Evolutionary conservation across 108 stramenopile species (phyloP).

Genomic region (Thalassiosira profunda): DNA sequence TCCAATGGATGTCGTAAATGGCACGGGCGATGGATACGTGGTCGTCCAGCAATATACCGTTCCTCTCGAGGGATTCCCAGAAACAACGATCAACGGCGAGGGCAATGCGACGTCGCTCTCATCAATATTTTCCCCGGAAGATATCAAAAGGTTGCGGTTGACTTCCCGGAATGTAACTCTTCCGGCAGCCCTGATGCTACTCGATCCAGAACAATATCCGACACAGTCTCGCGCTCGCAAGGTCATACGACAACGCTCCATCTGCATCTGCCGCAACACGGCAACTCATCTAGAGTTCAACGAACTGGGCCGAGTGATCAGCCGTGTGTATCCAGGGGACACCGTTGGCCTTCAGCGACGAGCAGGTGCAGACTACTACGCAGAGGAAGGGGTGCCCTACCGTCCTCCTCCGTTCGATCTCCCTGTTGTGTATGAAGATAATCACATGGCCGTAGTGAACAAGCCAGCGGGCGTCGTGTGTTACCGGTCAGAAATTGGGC

Average conservation of each 20-base stretch:
- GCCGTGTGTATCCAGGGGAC: slow-evolving; percentile 39
- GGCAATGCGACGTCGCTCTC: slow-evolving; percentile 1
- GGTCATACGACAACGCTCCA: slow-evolving; percentile 43
- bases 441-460: slow-evolving; percentile 69
- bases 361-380: slow-evolving; percentile 30
- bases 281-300: slow-evolving; percentile 4
- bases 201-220: slow-evolving; percentile 78
- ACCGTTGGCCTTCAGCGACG: slow-evolving; percentile 36
- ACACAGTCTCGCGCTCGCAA: slow-evolving; percentile 83
- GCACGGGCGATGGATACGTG: slow-evolving; percentile 32
- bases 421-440: slow-evolving; percentile 88
- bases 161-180: slow-evolving; percentile 67
- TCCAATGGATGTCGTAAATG: no score
- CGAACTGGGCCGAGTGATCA: slow-evolving; percentile 36
- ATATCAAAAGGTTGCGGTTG: slow-evolving; percentile 23
- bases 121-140: slow-evolving; percentile 13
- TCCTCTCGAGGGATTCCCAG: slow-evolving; percentile 24
- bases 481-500: slow-evolving; percentile 37
- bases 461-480: slow-evolving; percentile 60
- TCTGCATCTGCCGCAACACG: slow-evolving; percentile 28
- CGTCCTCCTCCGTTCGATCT: slow-evolving; percentile 64
- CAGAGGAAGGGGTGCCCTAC: slow-evolving; percentile 24
- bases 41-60: slow-evolving; percentile 21
- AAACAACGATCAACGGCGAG: background rate
- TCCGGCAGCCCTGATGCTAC: slow-evolving; percentile 80